phyloP scores from a whole-genome alignment of 306 rosid species.

The Cicer pinnatifidum region DNA sequence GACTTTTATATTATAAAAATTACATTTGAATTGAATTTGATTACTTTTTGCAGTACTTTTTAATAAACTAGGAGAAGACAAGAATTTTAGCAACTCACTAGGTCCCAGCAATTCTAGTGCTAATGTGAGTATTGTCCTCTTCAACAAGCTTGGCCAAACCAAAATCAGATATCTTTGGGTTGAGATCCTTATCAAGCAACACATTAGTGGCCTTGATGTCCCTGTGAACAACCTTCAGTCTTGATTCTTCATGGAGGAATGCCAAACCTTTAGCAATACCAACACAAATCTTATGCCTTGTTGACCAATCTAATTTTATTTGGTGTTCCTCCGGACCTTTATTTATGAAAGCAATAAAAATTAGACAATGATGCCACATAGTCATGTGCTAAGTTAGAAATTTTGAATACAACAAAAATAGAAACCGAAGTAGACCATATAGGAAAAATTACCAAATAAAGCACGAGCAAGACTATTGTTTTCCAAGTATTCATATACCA shows the following conservation, averaged over 20 bases:
- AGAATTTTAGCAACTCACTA: conserved; percentile 31
- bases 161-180: conserved; percentile 64
- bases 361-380: not conserved
- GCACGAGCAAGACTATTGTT: conserved; percentile 60
- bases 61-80: not conserved
- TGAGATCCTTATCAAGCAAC: conserved; percentile 41
- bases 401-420: not conserved
- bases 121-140: conserved; percentile 50
- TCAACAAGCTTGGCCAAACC: conserved; percentile 70
- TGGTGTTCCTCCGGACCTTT: conserved; percentile 35
- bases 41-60: not conserved
- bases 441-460: conserved; percentile 51
- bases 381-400: not conserved
- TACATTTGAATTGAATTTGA: not conserved
- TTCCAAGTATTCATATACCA: conserved; percentile 62
- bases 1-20: not conserved
- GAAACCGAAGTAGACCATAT: not conserved
- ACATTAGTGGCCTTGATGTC: conserved; percentile 69
- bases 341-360: not conserved
- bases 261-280: conserved; percentile 67
- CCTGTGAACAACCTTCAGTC: conserved; percentile 66
- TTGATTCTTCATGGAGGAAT: conserved; percentile 72
- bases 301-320: conserved; percentile 54
- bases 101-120: conserved; percentile 59
- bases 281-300: conserved; percentile 59